These are phyloP conservation scores for Nematodospora anomalae DNA, from an alignment of 1,139 yeast species.

Conservation along the genomic window DNA sequence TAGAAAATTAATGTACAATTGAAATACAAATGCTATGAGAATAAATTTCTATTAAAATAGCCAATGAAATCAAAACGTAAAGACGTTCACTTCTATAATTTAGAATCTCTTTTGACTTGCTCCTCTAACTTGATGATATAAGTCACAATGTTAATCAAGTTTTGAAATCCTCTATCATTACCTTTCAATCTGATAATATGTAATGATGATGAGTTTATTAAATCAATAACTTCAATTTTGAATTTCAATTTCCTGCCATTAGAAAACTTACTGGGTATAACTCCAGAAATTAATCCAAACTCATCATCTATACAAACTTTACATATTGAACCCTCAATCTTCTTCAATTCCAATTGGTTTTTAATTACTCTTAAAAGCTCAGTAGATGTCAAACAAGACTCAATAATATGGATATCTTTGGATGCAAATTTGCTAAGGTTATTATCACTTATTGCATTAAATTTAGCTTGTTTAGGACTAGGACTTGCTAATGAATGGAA, in stretches of 20 bases:
- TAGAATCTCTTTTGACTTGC: conserved; percentile 18
- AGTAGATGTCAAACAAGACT: conserved; percentile 30
- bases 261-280: conserved; percentile 49
- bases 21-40: not conserved
- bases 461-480: conserved; percentile 10
- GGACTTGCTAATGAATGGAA: conserved; percentile 25
- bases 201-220: conserved; percentile 46
- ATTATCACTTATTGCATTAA: not conserved
- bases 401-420: conserved; percentile 32
- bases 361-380: conserved; percentile 37
- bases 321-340: conserved; percentile 51
- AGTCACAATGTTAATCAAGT: conserved; percentile 50
- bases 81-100: not conserved
- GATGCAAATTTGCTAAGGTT: conserved; percentile 7
- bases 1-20: conserved; percentile 4
- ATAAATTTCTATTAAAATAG: no score
- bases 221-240: conserved; percentile 44
- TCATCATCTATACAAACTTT: conserved; percentile 45
- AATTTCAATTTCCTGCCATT: conserved; percentile 50
- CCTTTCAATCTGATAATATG: conserved; percentile 61
- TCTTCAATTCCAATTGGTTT: conserved; percentile 47
- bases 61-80: no score
- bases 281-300: conserved; percentile 46
- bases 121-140: conserved; percentile 41
- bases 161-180: conserved; percentile 63